Evolutionary conservation across 306 rosid species (phyloP).

Genomic region (Citrullus mucosospermus): DNA sequence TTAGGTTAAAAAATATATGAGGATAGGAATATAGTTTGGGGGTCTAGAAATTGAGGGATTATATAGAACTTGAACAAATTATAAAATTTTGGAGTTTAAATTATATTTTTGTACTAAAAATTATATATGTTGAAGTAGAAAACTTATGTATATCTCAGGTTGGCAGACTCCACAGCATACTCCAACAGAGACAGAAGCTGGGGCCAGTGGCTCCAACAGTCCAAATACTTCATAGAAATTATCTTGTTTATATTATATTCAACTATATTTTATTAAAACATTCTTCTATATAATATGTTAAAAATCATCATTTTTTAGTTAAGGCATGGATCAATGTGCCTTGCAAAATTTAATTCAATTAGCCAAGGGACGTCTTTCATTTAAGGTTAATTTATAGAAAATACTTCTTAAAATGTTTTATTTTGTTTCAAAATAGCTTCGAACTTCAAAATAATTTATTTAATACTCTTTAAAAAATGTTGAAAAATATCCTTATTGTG

Average conservation of each 20-base stretch:
- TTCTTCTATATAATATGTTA: neutral
- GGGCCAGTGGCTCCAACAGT: neutral
- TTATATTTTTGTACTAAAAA: neutral
- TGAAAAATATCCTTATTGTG: no score
- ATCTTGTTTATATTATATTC: neutral
- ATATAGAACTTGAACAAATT: neutral
- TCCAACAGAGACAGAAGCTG: conserved; percentile 3
- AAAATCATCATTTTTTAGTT: neutral
- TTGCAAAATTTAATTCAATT: neutral
- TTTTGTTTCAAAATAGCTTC: no score
- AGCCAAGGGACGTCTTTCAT: neutral
- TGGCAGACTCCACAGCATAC: conserved; percentile 1
- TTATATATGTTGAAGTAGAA: neutral
- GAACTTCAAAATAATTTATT: no score
- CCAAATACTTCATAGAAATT: neutral
- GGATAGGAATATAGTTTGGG: neutral
- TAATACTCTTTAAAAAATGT: no score
- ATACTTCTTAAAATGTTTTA: no score
- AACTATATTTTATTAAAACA: neutral
- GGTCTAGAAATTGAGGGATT: neutral
- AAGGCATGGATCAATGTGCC: neutral
- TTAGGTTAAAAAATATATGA: neutral
- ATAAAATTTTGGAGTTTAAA: neutral
- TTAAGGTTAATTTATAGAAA: no score
- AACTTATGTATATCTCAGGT: neutral